Percentiles rank a stretch among this genome's conserved stretches.
Conservation (phyloP, 1,284 basidiomycete genomes). For the Moniliophthora roreri region DNA sequence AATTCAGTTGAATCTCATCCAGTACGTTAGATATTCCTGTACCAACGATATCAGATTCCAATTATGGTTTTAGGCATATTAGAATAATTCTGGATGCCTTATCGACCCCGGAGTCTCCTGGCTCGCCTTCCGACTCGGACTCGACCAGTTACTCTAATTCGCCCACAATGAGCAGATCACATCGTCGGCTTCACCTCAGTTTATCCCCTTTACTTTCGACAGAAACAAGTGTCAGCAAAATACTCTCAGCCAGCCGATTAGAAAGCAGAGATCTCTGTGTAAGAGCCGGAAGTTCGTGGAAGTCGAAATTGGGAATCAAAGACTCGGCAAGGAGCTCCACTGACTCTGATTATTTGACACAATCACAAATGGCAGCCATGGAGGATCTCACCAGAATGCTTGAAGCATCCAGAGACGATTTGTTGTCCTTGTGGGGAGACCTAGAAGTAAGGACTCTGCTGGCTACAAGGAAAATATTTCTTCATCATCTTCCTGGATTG, state of each 20-base stretch:
- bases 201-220: slow-evolving; percentile 62
- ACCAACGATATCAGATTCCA: too few relatives aligned
- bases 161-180: slow-evolving; percentile 25
- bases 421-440: slow-evolving; percentile 62
- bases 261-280: slow-evolving; percentile 44
- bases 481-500: slow-evolving; percentile 68
- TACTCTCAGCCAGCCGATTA: slow-evolving; percentile 20
- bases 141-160: slow-evolving; percentile 24
- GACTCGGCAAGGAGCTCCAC: slow-evolving; percentile 2
- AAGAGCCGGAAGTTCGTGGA: slow-evolving; percentile 59
- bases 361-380: slow-evolving; percentile 14
- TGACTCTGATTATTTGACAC: slow-evolving; percentile 7
- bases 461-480: slow-evolving; percentile 40
- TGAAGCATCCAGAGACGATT: slow-evolving; percentile 57
- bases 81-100: slow-evolving; percentile 48
- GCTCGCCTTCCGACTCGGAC: slow-evolving; percentile 6
- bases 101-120: slow-evolving; percentile 9
- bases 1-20: slow-evolving; percentile 68
- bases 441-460: slow-evolving; percentile 50
- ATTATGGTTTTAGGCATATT: slow-evolving; percentile 53
- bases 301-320: slow-evolving; percentile 29
- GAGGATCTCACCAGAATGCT: slow-evolving; percentile 52
- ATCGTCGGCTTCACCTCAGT: slow-evolving; percentile 47
- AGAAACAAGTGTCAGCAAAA: slow-evolving; percentile 51
- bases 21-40: slow-evolving; percentile 32